A percentile compares a stretch with the other conserved stretches of the same genome.
phyloP scores from a whole-genome alignment of 345 rosid genomes.

The Lepidium aucheri region DNA sequence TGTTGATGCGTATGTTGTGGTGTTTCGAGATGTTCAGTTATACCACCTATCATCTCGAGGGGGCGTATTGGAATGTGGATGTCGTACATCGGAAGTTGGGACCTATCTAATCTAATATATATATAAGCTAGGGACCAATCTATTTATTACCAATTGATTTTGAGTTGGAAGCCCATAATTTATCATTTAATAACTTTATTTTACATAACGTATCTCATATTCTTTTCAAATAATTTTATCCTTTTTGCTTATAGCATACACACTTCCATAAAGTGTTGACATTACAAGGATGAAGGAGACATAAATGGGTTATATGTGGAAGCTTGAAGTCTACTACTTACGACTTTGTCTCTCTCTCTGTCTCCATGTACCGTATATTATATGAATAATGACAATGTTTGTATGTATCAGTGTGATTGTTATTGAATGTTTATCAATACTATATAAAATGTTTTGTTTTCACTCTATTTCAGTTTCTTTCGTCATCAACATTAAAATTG shows the following conservation, averaged over 20 bases:
- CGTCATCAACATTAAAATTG: neutral
- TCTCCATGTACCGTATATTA: neutral
- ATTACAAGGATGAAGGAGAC: neutral
- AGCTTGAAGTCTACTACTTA: neutral
- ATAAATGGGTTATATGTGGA: neutral
- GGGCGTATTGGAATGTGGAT: too few relatives aligned
- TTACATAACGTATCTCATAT: too few relatives aligned
- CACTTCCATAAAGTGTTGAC: constrained; percentile 18
- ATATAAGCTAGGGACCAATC: too few relatives aligned
- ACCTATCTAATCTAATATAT: too few relatives aligned
- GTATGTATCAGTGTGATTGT: constrained; percentile 12
- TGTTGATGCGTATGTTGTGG: too few relatives aligned
- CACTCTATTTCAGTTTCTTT: neutral
- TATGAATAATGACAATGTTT: constrained; percentile 19
- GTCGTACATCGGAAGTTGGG: too few relatives aligned
- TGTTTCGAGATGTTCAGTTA: too few relatives aligned
- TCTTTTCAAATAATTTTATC: too few relatives aligned
- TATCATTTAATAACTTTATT: too few relatives aligned
- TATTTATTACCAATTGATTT: too few relatives aligned
- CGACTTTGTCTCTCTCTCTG: neutral
- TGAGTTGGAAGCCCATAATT: too few relatives aligned
- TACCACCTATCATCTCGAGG: too few relatives aligned
- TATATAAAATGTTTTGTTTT: constrained; percentile 2
- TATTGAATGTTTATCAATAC: neutral
- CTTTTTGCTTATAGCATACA: constrained; percentile 13